Base-by-base conservation (phyloP, 75 land plant species). In the Pinus tabuliformis region DNA sequence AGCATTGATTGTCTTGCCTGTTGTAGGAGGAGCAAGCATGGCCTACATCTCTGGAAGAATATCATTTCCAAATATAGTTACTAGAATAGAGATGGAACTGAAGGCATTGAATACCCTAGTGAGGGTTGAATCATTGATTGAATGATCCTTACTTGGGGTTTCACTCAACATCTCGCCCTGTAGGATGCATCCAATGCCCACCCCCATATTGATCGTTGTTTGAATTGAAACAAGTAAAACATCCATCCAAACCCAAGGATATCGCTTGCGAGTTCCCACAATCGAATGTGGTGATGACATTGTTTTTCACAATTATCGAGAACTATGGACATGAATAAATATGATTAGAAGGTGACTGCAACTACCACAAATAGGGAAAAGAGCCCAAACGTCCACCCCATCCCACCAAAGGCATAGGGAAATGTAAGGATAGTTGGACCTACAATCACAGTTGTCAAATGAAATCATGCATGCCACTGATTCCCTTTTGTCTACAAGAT, bases 31-130 rank as follows among this genome's bases (percentile, higher is more conserved):
- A 26, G 99, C 96, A 66, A 96, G 59, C 28, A 97, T 96, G 36
- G 99, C 99, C 99, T 96, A 83, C n/a, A 64, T 57, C 77, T 96
- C 99, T 15, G 97, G 97, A 8, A 96, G 79, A 12, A 96, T 93
- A 14, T 92, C 92, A 79, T 87, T 93, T 13, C 99, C 99, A 73
- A 82, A 87, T 8, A 83, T 77, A 12, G 94, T 79, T 65, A 91
- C 92, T 62, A 96, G 61, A 57, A 96, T 91, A 60, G 99, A 93
- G 59, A 93, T 86, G 6, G 92, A 84, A 9, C 86, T 86, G 82
- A 93, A 96, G 20, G 78, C 87, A 71, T 76, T 80, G 80, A 91
- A 90, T n/a, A 81, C 74, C 65, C 86, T 79, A 15, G 76, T n/a
- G 20, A 79, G 73, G 12, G 56, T 57, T 18, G 82, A 75, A 8